Evolutionary conservation across 768 basidiomycete species (phyloP).

Genomic region (Suillus paluster): DNA sequence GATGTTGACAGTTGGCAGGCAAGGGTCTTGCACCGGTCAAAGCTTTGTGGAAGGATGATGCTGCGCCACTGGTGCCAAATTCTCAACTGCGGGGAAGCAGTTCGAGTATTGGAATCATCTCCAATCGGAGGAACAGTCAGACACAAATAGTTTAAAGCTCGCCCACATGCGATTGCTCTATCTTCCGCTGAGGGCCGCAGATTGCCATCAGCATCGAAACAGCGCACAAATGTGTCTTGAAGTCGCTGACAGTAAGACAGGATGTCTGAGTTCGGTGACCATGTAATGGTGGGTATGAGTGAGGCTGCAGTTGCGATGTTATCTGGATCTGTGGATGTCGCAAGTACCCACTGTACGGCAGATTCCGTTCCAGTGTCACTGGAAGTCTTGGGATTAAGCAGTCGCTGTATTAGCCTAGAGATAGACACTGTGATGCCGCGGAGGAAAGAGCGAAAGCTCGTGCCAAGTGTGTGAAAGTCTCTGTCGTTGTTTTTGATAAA

Average conservation of each 20-base stretch:
- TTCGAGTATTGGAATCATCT: neutral
- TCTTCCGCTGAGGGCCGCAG: neutral
- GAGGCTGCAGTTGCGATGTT: conserved; percentile 2
- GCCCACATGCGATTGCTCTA: conserved; percentile 6
- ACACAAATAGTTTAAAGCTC: conserved; percentile 6
- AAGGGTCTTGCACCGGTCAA: neutral
- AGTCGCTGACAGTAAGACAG: neutral
- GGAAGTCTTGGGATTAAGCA: neutral
- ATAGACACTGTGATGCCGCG: neutral
- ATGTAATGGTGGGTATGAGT: conserved; percentile 6
- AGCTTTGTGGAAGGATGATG: conserved; percentile 1
- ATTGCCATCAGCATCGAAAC: conserved; percentile 3
- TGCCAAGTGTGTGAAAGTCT: neutral
- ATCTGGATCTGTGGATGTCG: conserved; percentile 10
- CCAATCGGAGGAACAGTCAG: neutral
- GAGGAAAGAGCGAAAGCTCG: neutral
- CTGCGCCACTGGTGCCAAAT: conserved; percentile 1
- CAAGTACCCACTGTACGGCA: conserved; percentile 9
- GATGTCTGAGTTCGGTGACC: conserved; percentile 3
- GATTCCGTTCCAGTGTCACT: neutral
- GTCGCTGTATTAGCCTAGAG: neutral
- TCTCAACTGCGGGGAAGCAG: neutral
- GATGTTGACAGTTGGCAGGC: neutral
- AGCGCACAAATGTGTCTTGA: conserved; percentile 8
- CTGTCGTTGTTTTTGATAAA: neutral